Evolutionary conservation across 371 early-diverging fungal species (phyloP).

Genomic region (Mortierella sp.): DNA sequence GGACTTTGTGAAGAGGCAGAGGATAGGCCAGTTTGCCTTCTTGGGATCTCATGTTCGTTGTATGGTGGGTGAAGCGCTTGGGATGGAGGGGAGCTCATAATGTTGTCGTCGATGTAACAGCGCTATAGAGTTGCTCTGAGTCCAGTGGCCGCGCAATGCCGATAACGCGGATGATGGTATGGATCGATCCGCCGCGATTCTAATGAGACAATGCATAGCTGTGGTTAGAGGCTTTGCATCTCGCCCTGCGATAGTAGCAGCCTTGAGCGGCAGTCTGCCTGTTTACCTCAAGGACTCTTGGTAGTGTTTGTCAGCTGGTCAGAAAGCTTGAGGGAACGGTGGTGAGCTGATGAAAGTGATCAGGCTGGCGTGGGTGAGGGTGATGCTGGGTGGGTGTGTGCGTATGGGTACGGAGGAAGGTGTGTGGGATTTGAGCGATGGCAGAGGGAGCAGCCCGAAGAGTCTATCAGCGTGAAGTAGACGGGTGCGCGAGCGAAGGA

Average conservation of each 20-base stretch:
- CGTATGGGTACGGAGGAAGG: not conserved
- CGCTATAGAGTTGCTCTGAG: not conserved
- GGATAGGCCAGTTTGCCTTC: constrained; percentile 9
- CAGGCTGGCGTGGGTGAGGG: not conserved
- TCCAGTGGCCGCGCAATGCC: not conserved
- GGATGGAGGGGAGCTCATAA: constrained; percentile 8
- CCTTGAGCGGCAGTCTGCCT: too few species aligned
- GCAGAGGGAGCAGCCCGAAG: not conserved
- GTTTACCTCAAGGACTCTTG: too few species aligned
- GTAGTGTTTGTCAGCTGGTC: not conserved
- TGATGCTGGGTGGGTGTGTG: too few species aligned
- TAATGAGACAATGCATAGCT: too few species aligned
- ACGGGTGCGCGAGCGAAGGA: not conserved
- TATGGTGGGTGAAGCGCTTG: constrained; percentile 14
- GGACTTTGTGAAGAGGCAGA: constrained; percentile 22
- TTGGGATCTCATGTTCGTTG: constrained; percentile 7
- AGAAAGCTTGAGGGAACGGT: not conserved
- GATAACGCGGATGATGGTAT: not conserved
- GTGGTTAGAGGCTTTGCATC: too few species aligned
- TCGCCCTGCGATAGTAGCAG: too few species aligned
- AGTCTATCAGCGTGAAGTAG: not conserved
- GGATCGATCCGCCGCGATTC: too few species aligned
- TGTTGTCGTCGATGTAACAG: not conserved
- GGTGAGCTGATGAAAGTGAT: not conserved
- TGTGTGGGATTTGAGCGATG: not conserved